Base-by-base conservation (phyloP, 1,284 basidiomycete genomes). In the Cutaneotrichosporon arboriforme region DNA sequence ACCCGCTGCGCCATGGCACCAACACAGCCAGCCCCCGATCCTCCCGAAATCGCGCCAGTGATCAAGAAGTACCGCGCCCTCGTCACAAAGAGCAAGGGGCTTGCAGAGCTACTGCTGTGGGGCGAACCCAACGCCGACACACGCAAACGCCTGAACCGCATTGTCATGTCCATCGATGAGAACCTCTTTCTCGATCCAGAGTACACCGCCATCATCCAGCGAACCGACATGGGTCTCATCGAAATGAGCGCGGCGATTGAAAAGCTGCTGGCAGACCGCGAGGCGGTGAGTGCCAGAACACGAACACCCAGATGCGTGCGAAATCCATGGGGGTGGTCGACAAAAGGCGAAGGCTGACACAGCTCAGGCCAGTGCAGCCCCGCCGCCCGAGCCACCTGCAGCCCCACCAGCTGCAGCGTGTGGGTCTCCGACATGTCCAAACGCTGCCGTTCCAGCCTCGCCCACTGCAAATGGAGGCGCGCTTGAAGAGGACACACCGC, bases 11-110 rank as follows among this genome's bases (percentile, higher is more conserved):
- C 10, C 26, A 31, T 31, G 26, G 26, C 10, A 31, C 10, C 26
- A 10, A 7, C 26, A n/a, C n/a, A n/a, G n/a, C n/a, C n/a, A n/a
- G n/a, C n/a, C 7, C 26, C 26, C 5, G 26, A 31, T 31, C 10
- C 26, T 12, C 40, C 40, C 8, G 42, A 44, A 17, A 10, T 44
- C 17, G 22, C 42, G 2, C 42, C 42, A 26, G n/a, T 34, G 4
- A 31, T 44, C 26, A 44, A 34, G 17, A 34, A 34, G 17, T 44
- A 44, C 31, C 42, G 42, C 42, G 42, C 42, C 42, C 42, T 44
- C 26, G 17, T 44, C 22, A 14, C 20, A 5, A 44, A 44, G 12
- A 31, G 33, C 42, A 44, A 44, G 26, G 42, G 42, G 13, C 42
- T 44, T 5, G 31, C 42, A 15, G 31, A 44, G 42, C 10, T 26